Conservation (phyloP, 495 filamentous ascomycete species). For the Penicillium silybi region DNA sequence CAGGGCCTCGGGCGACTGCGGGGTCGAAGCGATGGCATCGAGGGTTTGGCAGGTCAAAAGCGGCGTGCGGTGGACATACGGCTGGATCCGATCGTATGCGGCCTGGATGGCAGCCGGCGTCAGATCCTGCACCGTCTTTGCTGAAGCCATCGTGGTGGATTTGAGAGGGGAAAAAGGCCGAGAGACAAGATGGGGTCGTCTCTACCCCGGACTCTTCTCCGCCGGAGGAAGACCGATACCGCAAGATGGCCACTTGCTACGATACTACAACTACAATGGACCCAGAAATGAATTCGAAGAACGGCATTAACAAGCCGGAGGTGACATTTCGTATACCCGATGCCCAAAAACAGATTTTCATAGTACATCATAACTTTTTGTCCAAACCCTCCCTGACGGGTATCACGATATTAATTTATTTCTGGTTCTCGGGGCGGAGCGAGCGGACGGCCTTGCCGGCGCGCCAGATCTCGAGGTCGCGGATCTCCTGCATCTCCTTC, state of each 20-base stretch:
- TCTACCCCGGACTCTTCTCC: slow-evolving; percentile 11
- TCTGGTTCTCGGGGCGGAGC: slow-evolving; percentile 91
- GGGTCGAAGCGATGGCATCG: slow-evolving; percentile 67
- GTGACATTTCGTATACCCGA: slow-evolving; percentile 24
- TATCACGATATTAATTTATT: slow-evolving; percentile 52
- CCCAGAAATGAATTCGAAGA: neutral
- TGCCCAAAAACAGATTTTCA: slow-evolving; percentile 31
- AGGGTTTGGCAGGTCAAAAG: slow-evolving; percentile 75
- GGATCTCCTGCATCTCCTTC: slow-evolving; percentile 94
- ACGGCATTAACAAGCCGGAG: slow-evolving; percentile 4
- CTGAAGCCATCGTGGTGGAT: slow-evolving; percentile 16
- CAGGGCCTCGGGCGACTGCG: slow-evolving; percentile 51
- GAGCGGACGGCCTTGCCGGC: slow-evolving; percentile 91
- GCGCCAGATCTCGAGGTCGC: slow-evolving; percentile 95
- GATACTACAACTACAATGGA: neutral
- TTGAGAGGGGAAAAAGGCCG: neutral
- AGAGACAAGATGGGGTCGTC: neutral
- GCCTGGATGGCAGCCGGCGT: slow-evolving; percentile 62
- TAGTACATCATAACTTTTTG: slow-evolving; percentile 46
- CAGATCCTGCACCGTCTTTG: slow-evolving; percentile 52
- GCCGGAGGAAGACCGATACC: neutral
- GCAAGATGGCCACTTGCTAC: neutral
- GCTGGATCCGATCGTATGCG: slow-evolving; percentile 69
- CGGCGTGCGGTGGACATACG: slow-evolving; percentile 78
- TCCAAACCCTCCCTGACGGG: slow-evolving; percentile 22